Base-by-base conservation (phyloP, 108 stramenopile genomes). In the Cylindrotheca fusiformis region DNA sequence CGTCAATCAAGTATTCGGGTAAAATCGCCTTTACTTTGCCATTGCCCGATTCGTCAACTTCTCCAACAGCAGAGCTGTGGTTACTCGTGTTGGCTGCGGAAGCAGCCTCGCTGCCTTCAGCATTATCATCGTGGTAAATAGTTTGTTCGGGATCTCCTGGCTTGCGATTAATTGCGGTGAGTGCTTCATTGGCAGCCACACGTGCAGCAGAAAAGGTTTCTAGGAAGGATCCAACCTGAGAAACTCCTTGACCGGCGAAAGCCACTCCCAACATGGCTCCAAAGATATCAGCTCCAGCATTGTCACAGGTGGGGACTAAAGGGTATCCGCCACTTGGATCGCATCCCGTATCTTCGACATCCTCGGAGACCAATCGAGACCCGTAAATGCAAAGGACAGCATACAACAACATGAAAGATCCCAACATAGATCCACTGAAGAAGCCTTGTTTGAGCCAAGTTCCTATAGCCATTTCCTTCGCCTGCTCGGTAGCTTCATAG, bases 261-360 rank as follows among this genome's bases (percentile, higher is more conserved):
- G 80, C 78, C 26, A 87, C 67, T 0, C 83, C 84, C 36, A 91
- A 55, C 85, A 90, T 83, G 36, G 84, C 81, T 18, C 83, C 81
- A 60, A 90, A 84, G 0, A 90, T 84, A 14, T 71, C 70, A 0
- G 76, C 56, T 41, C 84, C 89, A n/a, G 69, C 59, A 26, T 41
- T 69, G 2, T 32, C 45, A 48, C 89, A 90, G 5, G 78, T 58
- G 0, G 46, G 47, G 41, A 69, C 77, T 1, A 44, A 71, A 0
- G 57, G 64, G 23, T 74, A 67, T n/a, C 65, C 81, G 8, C 52
- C 73, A 10, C 67, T 67, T 6, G 90, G 85, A 72, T 91, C 86
- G 52, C 90, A 91, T 12, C 72, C 74, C 1, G 52, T 79, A 18
- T 69, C 59, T 28, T 50, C 41, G 3, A 91, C 77, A 14, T 85